Percentiles rank a stretch among this genome's conserved stretches.
These are phyloP conservation scores for Excoecaria cochinchinensis DNA, from an alignment of 345 rosid genomes.

Conservation along the genomic window DNA sequence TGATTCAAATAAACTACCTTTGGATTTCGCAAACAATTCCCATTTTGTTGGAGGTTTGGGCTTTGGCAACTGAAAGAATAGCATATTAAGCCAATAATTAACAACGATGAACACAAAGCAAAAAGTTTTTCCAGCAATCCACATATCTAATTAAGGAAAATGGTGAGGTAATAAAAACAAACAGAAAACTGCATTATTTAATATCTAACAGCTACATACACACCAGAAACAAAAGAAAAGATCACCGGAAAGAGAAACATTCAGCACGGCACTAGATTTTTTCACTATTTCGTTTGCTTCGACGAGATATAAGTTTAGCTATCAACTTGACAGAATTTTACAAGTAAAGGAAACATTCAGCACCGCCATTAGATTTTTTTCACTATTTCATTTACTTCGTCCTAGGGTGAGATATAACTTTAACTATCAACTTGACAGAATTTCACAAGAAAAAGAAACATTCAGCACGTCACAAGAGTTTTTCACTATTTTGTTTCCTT, in stretches of 20 bases:
- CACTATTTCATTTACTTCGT: no score
- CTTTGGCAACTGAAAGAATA: constrained; percentile 24
- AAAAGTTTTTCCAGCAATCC: neutral
- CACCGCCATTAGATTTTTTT: no score
- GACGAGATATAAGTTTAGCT: neutral
- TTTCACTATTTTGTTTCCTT: neutral
- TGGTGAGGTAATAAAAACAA: neutral
- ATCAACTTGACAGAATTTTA: neutral
- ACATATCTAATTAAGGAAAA: neutral
- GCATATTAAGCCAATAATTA: neutral
- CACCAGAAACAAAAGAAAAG: neutral
- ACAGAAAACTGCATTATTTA: neutral
- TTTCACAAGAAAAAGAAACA: no score
- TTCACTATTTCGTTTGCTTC: neutral
- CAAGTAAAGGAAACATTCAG: no score
- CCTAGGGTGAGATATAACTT: no score
- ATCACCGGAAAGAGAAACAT: no score
- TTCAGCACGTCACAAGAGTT: neutral
- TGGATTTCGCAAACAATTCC: constrained; percentile 27
- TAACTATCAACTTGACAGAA: no score
- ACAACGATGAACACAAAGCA: neutral
- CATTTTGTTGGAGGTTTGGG: constrained; percentile 27
- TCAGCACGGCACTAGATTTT: neutral
- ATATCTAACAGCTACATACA: neutral
- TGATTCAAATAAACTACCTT: constrained; percentile 1